Percentiles rank a stretch among this genome's conserved stretches.
These are phyloP conservation scores for Suhomyces coccinellae DNA, from an alignment of 1,139 yeast genomes.

Conservation along the genomic window DNA sequence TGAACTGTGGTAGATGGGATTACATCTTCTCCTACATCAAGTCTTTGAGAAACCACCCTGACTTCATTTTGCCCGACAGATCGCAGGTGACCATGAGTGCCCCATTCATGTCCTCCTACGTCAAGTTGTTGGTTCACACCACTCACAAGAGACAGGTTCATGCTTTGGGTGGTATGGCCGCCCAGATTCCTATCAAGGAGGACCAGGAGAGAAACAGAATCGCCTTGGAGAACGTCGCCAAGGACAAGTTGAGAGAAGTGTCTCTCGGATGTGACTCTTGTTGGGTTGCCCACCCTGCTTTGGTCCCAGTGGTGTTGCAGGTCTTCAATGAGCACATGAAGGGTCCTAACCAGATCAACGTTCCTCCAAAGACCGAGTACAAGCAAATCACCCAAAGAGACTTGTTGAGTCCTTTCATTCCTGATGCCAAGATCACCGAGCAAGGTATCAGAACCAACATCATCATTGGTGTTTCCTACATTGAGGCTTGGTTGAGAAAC, in stretches of 20 bases:
- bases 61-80: constrained; percentile 28
- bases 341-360: constrained; percentile 78
- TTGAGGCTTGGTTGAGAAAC: constrained; percentile 83
- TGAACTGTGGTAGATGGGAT: constrained; percentile 36
- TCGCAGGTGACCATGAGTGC: constrained; percentile 29
- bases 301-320: constrained; percentile 72
- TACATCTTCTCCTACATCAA: constrained; percentile 31
- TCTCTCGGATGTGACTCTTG: constrained; percentile 78
- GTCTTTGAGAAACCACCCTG: constrained; percentile 26
- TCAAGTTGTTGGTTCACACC: constrained; percentile 28
- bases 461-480: constrained; percentile 71
- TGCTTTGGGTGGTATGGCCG: constrained; percentile 36
- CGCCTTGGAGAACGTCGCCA: constrained; percentile 29
- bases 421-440: constrained; percentile 66
- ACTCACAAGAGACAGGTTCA: constrained; percentile 33
- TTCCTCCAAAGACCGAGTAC: constrained; percentile 51
- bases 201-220: constrained; percentile 24
- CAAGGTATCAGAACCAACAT: constrained; percentile 72
- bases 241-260: constrained; percentile 57
- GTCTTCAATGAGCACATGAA: constrained; percentile 82
- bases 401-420: constrained; percentile 67
- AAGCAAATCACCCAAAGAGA: constrained; percentile 61
- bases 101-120: constrained; percentile 31
- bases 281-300: constrained; percentile 82
- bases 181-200: constrained; percentile 32